Evolutionary conservation across 495 filamentous ascomycete species (phyloP).

Genomic region (Aspergillus sparsus): DNA sequence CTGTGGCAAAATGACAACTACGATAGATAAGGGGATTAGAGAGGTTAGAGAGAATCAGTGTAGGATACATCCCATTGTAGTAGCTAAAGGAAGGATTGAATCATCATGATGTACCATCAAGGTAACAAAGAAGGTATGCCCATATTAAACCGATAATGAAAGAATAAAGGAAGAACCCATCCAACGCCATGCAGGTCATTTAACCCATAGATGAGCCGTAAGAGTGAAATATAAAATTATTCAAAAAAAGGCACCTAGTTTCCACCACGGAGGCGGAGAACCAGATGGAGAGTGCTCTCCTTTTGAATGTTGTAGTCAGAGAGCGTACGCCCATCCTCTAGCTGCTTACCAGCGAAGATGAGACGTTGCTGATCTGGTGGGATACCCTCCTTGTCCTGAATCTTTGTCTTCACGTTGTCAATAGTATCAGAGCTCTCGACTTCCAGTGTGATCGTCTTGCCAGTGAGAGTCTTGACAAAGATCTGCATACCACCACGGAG

Average conservation of each 20-base stretch:
- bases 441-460: slow-evolving; percentile 90
- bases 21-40: background rate
- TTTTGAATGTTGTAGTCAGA: slow-evolving; percentile 96
- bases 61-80: background rate
- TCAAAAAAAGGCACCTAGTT: slow-evolving; percentile 51
- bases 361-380: slow-evolving; percentile 87
- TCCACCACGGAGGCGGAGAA: slow-evolving; percentile 84
- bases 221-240: slow-evolving; percentile 20
- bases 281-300: slow-evolving; percentile 85
- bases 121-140: slow-evolving; percentile 35
- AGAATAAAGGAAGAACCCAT: slow-evolving; percentile 36
- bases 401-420: slow-evolving; percentile 91
- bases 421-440: slow-evolving; percentile 90
- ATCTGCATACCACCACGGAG: slow-evolving; percentile 98
- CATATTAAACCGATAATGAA: slow-evolving; percentile 27
- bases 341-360: slow-evolving; percentile 89
- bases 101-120: slow-evolving; percentile 25
- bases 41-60: background rate
- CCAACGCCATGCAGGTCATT: slow-evolving; percentile 48
- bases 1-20: too few relatives aligned
- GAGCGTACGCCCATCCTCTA: slow-evolving; percentile 81
- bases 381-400: slow-evolving; percentile 91
- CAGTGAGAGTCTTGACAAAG: slow-evolving; percentile 90
- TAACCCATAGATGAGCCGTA: slow-evolving; percentile 33
- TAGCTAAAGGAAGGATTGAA: slow-evolving; percentile 23